Percentiles rank a stretch among this genome's conserved stretches.
Conservation (phyloP, 2,329 filamentous ascomycete genomes). For the Conoideocrella luteorostrata region DNA sequence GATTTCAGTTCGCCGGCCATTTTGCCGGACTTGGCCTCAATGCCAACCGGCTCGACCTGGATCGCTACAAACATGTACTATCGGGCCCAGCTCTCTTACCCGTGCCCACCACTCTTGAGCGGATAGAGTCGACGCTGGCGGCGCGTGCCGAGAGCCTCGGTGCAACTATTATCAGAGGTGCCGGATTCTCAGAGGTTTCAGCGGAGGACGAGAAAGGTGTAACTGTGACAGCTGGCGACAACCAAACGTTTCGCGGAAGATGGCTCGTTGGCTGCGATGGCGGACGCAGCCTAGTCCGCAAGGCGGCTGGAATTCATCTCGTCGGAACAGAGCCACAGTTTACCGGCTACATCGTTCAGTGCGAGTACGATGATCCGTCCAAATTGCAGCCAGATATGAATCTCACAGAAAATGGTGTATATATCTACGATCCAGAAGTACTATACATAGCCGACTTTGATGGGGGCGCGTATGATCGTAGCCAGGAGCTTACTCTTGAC, state of each 20-base stretch:
- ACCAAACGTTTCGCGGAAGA: conserved; percentile 17
- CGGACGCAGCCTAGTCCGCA: conserved; percentile 31
- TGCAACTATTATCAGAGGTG: background rate
- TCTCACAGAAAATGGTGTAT: conserved; percentile 20
- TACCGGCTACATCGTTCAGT: conserved; percentile 27
- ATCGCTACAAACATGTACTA: conserved; percentile 23
- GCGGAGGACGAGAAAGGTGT: background rate
- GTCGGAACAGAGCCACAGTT: conserved; percentile 29
- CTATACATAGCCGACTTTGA: conserved; percentile 18
- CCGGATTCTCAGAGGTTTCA: background rate
- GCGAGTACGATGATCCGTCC: conserved; percentile 25
- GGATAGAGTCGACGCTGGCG: background rate
- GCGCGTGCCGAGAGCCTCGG: background rate
- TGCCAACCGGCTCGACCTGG: conserved; percentile 20
- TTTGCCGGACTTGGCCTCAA: conserved; percentile 25
- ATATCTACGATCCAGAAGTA: conserved; percentile 12
- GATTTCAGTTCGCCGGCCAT: conserved; percentile 25
- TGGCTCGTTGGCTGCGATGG: conserved; percentile 39
- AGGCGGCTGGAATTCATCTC: conserved; percentile 29
- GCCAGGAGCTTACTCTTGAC: conserved; percentile 9
- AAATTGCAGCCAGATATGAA: conserved; percentile 21
- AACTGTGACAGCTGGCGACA: background rate
- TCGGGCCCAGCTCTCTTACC: background rate
- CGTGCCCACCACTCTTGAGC: background rate
- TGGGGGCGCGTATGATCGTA: conserved; percentile 15